Base-by-base conservation (phyloP, 495 filamentous ascomycete species). In the Neurospora cerealis region DNA sequence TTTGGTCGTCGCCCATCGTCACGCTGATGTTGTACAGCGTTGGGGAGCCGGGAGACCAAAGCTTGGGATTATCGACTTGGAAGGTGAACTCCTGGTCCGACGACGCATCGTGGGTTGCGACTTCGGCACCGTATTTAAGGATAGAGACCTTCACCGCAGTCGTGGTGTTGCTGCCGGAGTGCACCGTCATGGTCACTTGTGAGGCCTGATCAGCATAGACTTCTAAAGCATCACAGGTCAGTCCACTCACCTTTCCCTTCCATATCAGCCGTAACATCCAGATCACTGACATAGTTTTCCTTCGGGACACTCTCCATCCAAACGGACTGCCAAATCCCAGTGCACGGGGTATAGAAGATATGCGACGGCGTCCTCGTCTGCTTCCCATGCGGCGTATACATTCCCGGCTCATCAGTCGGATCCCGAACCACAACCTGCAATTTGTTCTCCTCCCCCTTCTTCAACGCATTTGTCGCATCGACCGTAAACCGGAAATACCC, bases 271-370 rank as follows among this genome's bases (percentile, higher is more conserved):
- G 82, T 77, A 2, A 91, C 69, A 46, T 91, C 86, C 24, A 92
- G 80, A 36, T 83, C 78, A 0, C 84, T 85, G 70, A 92, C 86
- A 76, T 90, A 81, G 71, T 86, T 84, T 1, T 80, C 73, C 15
- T 6, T 3, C 0, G 89, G 89, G 0, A 86, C 89, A 17, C 86
- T 81, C 76, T 92, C 90, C 1, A 92, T 81, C 90, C 90, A 92
- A 2, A 92, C 89, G 32, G 81, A 86, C 76, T 92, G 90, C 90
- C 90, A 92, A 69, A 92, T 92, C 3, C 90, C 90, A 42, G 86
- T 87, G 79, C 90, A 92, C 13, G 90, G 89, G 0, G 86, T 89
- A 79, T 92, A 92, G 77, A 91, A 92, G 70, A 92, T 92, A 75
- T 92, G 90, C 7, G 85, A 87, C 3, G 85, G 87, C 3, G 78